A percentile compares a stretch with the other conserved stretches of the same genome.
These are phyloP conservation scores for Mycosphaerella sp. DNA, from an alignment of 2,329 filamentous ascomycete genomes.

Conservation along the genomic window DNA sequence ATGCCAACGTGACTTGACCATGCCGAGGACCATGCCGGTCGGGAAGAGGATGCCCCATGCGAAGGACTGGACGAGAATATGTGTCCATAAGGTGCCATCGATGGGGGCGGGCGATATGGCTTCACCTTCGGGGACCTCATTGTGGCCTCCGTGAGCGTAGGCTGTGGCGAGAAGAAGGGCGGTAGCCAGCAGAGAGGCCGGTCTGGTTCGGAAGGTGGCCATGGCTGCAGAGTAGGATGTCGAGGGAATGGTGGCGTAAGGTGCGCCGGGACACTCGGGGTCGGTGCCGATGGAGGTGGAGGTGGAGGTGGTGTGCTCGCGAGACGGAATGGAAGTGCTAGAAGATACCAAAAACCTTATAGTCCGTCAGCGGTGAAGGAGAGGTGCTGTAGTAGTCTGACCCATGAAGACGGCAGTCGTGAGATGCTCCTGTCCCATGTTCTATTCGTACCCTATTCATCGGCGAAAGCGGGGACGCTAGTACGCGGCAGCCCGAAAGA, in stretches of 20 bases:
- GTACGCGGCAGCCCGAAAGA: too few relatives aligned
- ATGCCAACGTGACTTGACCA: constrained; percentile 87
- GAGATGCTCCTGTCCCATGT: neutral
- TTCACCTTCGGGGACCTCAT: constrained; percentile 61
- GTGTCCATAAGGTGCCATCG: constrained; percentile 84
- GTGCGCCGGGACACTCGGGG: neutral
- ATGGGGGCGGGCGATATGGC: constrained; percentile 67
- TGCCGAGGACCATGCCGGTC: constrained; percentile 89
- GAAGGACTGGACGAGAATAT: constrained; percentile 81
- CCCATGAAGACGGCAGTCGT: too few relatives aligned
- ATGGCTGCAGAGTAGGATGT: constrained; percentile 14
- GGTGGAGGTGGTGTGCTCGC: too few relatives aligned
- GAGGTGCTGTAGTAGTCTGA: neutral
- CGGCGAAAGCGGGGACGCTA: neutral
- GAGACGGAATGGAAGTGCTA: too few relatives aligned
- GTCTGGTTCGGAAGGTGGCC: constrained; percentile 26
- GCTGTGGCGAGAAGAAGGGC: constrained; percentile 11
- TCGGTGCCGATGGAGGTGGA: too few relatives aligned
- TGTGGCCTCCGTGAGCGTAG: constrained; percentile 49
- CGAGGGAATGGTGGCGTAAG: neutral
- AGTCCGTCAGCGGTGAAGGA: neutral
- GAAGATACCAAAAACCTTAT: too few relatives aligned
- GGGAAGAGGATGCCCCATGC: constrained; percentile 92
- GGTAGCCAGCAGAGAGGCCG: constrained; percentile 10
- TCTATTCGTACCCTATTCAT: neutral